Conservation (phyloP, 768 basidiomycete genomes). For the Solioccasus polychromus region DNA sequence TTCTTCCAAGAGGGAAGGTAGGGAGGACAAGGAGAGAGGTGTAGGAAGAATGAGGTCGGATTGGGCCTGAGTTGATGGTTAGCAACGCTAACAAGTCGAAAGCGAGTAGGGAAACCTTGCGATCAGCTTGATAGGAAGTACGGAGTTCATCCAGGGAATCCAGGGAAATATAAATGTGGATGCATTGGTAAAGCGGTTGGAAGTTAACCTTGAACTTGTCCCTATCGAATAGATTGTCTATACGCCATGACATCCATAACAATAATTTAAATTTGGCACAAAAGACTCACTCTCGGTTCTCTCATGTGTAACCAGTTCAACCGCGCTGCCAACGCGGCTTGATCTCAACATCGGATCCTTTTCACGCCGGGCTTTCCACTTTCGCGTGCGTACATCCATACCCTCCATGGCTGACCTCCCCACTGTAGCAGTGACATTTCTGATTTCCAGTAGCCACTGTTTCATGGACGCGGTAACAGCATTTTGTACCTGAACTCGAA, state of each 20-base stretch:
- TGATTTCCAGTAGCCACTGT: conserved; percentile 93
- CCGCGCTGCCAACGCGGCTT: conserved; percentile 84
- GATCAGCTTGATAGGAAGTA: conserved; percentile 92
- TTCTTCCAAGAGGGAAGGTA: conserved; percentile 83
- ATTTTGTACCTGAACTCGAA: conserved; percentile 86
- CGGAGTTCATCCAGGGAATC: conserved; percentile 90
- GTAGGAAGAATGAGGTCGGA: conserved; percentile 89
- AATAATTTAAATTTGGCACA: not conserved
- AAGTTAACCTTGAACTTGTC: conserved; percentile 89
- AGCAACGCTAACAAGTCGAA: conserved; percentile 8
- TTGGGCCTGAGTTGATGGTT: conserved; percentile 67
- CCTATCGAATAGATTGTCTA: conserved; percentile 91
- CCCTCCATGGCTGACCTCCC: conserved; percentile 85
- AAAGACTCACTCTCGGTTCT: conserved; percentile 82
- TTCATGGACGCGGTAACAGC: conserved; percentile 94
- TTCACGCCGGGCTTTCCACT: conserved; percentile 83
- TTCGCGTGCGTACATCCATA: conserved; percentile 79
- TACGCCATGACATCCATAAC: conserved; percentile 6
- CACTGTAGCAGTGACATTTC: conserved; percentile 83
- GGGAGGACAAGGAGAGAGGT: conserved; percentile 60
- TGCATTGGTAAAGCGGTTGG: conserved; percentile 92
- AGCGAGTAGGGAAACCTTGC: conserved; percentile 55
- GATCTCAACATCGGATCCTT: conserved; percentile 75
- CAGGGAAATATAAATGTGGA: conserved; percentile 92
- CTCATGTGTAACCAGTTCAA: conserved; percentile 90